Base-by-base conservation (phyloP, 768 basidiomycete genomes). In the Tulasnella sp. region DNA sequence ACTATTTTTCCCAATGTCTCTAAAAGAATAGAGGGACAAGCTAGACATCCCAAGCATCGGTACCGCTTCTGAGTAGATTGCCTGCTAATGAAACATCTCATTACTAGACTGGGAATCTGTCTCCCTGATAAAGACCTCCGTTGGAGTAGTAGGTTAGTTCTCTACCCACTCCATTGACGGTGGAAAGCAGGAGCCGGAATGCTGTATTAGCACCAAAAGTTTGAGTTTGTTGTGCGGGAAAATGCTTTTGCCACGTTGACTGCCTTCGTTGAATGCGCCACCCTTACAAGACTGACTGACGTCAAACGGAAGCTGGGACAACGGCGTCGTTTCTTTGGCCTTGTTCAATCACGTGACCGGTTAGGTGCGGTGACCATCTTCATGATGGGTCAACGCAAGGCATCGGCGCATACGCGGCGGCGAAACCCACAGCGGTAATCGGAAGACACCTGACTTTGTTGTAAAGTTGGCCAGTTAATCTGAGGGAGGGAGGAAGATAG, bases 191-290 rank as follows among this genome's bases (percentile, higher is more conserved):
- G 90, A 85, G 97, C 91, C 84, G 99, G 37, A 37, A 37, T 37
- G 96, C 7, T 89, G 89, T 3, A 94, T 91, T 75, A 97, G 89
- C 8, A 97, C 94, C 0, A 95, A 96, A 34, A 92, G 91, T 84
- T 98, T 95, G 2, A 99, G 91, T 84, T 99, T 50, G 96, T 90
- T 5, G 97, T 98, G 48, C 96, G 90, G 73, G 94, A 91, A 12
- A 98, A 88, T 5, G 95, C 91, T 34, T 94, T 93, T 0, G 97
- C 98, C 14, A 99, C 95, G 81, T 93, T 90, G 80, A 92, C 95
- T 28, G 95, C 92, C 82, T 92, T 92, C 93, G 96, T 96, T 18
- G n/a, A 99, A 89, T 0, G 89, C 96, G 82, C 96, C 96, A 11
- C 93, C 93, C 72, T 82, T 83, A 50, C 58, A 31, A 34, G 60